Evolutionary conservation across 192 early-diverging fungal species (phyloP).

Genomic region (Coemansia sp.): DNA sequence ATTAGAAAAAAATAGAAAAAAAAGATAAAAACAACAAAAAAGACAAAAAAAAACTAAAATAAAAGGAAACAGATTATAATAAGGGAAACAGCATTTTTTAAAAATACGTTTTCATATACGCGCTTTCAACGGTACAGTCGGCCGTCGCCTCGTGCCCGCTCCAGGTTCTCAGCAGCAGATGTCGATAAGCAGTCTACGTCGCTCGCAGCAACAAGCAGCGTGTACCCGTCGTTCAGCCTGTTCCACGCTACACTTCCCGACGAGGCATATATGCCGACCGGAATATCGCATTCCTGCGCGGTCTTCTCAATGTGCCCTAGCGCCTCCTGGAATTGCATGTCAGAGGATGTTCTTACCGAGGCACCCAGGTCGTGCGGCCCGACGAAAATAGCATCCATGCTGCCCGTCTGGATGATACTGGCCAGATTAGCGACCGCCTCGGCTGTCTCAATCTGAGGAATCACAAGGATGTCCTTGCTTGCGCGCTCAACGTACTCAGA

Average conservation of each 20-base stretch:
- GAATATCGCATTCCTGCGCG: constrained; percentile 31
- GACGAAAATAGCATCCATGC: constrained; percentile 48
- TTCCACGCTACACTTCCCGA: constrained; percentile 29
- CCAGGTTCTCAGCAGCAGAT: constrained; percentile 44
- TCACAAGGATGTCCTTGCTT: constrained; percentile 41
- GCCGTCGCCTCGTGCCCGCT: constrained; percentile 32
- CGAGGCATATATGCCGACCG: constrained; percentile 46
- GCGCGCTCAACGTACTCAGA: constrained; percentile 36
- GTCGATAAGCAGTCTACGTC: constrained; percentile 43
- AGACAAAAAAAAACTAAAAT: constrained; percentile 1
- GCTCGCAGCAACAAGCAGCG: constrained; percentile 46
- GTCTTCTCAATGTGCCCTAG: constrained; percentile 28
- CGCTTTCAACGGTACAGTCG: constrained; percentile 25
- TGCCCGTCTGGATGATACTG: constrained; percentile 30
- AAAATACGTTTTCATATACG: too few relatives aligned
- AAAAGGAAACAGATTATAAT: background rate
- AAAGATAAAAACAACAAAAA: background rate
- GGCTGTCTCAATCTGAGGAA: constrained; percentile 52
- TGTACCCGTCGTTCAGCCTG: constrained; percentile 35
- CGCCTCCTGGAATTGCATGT: constrained; percentile 29
- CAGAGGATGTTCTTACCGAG: constrained; percentile 25
- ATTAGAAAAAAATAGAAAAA: constrained; percentile 2
- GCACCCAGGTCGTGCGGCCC: constrained; percentile 39
- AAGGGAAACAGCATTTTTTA: background rate
- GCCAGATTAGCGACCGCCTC: constrained; percentile 42